A percentile compares a stretch with the other conserved stretches of the same genome.
These are phyloP conservation scores for Suillus subluteus DNA, from an alignment of 768 basidiomycete species.

Conservation along the genomic window DNA sequence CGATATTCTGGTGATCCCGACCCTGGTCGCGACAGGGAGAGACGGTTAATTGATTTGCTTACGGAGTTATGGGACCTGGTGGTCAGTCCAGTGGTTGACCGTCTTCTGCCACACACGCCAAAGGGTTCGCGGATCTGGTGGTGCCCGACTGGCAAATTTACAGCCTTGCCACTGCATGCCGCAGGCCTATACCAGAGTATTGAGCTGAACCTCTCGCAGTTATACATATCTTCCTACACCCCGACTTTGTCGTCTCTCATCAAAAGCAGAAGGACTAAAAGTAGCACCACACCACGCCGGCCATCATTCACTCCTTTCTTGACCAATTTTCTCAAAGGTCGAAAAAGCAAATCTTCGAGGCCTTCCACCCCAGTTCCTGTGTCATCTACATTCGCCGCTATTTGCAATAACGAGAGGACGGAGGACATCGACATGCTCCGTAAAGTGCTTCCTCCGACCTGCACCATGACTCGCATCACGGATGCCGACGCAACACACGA, in stretches of 20 bases:
- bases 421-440: conserved; percentile 21
- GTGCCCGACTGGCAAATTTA: conserved; percentile 31
- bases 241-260: conserved; percentile 34
- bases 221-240: conserved; percentile 36
- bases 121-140: conserved; percentile 31
- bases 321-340: conserved; percentile 22
- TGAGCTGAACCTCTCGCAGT: conserved; percentile 23
- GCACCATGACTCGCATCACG: conserved; percentile 28
- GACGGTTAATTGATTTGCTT: conserved; percentile 14
- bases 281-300: conserved; percentile 15
- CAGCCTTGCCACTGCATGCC: conserved; percentile 34
- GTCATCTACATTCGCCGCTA: not conserved
- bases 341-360: not conserved
- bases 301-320: conserved; percentile 27
- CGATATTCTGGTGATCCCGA: not conserved
- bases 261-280: conserved; percentile 16
- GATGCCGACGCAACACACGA: conserved; percentile 20
- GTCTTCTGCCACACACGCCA: conserved; percentile 18
- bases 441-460: conserved; percentile 21
- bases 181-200: conserved; percentile 23
- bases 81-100: conserved; percentile 22
- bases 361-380: not conserved
- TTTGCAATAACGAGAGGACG: not conserved
- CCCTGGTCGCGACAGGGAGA: conserved; percentile 11
- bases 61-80: conserved; percentile 27